Evolutionary conservation across 169 alveolate genomes (phyloP).

Genomic region (Cyclospora cayetanensis): DNA sequence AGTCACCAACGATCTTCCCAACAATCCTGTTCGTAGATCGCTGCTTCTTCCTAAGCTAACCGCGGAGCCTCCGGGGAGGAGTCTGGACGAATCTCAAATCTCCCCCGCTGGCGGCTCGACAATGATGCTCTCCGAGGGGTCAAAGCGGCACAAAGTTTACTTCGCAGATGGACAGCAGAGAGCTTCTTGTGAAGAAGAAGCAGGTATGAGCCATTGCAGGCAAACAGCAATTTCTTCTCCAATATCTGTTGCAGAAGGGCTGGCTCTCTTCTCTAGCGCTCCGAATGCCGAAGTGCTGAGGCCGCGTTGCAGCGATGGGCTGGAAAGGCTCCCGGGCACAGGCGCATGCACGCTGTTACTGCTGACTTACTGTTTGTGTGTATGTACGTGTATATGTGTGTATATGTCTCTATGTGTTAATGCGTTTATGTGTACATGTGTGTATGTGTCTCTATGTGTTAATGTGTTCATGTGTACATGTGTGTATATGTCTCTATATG

Average conservation of each 20-base stretch:
- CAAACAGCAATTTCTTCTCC: too few relatives aligned
- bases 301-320: too few relatives aligned
- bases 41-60: neutral
- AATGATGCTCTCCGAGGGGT: neutral
- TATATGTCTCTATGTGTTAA: neutral
- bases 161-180: neutral
- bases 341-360: too few relatives aligned
- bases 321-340: too few relatives aligned
- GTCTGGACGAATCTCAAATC: neutral
- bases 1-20: too few relatives aligned
- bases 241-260: too few relatives aligned
- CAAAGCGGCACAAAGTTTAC: conserved; percentile 36
- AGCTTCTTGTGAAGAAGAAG: too few relatives aligned
- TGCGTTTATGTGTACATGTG: neutral
- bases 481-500: too few relatives aligned
- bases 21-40: neutral
- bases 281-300: too few relatives aligned
- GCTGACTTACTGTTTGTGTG: neutral
- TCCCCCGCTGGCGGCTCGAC: neutral
- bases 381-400: neutral
- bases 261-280: too few relatives aligned
- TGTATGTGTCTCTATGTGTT: neutral
- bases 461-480: too few relatives aligned
- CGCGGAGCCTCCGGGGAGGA: neutral
- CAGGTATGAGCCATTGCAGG: too few relatives aligned